Evolutionary conservation across 345 rosid species (phyloP).

Genomic region (Populus pruinosa): DNA sequence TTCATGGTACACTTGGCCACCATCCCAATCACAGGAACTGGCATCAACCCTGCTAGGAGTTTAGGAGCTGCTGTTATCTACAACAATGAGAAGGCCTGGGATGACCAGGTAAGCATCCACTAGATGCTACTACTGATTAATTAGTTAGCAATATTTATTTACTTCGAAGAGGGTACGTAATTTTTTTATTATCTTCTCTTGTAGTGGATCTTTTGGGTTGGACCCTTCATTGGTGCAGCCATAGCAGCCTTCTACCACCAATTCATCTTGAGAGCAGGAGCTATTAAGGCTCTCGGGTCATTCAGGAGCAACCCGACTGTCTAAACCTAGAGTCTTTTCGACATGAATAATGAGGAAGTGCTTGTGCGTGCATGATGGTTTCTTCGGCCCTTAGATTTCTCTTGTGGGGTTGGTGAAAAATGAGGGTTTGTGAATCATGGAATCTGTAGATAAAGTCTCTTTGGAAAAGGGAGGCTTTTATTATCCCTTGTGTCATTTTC

Average conservation of each 20-base stretch:
- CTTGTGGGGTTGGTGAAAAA: background rate
- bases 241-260: constrained; percentile 88
- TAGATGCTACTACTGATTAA: background rate
- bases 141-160: background rate
- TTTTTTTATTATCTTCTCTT: background rate
- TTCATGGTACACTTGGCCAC: constrained; percentile 95
- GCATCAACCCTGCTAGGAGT: constrained; percentile 89
- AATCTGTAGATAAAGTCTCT: constrained; percentile 34
- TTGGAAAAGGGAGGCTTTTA: constrained; percentile 12
- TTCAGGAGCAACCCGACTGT: constrained; percentile 71
- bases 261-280: constrained; percentile 76
- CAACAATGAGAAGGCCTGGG: constrained; percentile 59
- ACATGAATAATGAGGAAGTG: background rate
- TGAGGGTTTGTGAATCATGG: constrained; percentile 7
- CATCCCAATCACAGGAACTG: constrained; percentile 83
- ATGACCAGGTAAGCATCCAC: constrained; percentile 51
- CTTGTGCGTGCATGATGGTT: constrained; percentile 1
- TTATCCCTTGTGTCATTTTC: constrained; percentile 3
- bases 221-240: constrained; percentile 83
- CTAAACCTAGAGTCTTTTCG: constrained; percentile 10
- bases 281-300: constrained; percentile 76
- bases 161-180: background rate
- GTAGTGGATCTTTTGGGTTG: constrained; percentile 92
- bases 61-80: constrained; percentile 74
- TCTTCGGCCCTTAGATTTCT: background rate